Evolutionary conservation across 2,329 filamentous ascomycete species (phyloP), one percentile per base, ranked within the genome.

Genomic region (Sporothrix pallida): DNA sequence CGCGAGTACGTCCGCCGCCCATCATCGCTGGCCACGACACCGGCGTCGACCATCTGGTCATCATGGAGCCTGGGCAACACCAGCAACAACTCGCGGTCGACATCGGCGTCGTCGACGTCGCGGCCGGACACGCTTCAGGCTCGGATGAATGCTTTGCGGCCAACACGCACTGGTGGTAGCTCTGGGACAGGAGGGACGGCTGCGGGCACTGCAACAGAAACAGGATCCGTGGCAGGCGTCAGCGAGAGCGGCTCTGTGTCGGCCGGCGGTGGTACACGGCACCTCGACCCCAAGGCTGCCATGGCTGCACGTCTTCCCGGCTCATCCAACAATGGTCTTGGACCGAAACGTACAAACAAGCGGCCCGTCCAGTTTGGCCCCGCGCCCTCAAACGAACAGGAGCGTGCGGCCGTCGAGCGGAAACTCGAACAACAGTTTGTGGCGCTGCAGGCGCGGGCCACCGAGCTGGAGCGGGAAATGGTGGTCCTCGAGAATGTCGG

Each of bases 21-120:
- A 5, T 68, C 71, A 17, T 72, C 62, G 2, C 71, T 26, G 42
- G 31, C 48, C n/a, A 72, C 50, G n/a, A 72, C 71, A 20, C 70
- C 70, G 0, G 62, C 70, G 13, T 44, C 70, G 50, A 37, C 60
- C 3, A 67, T 63, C 9, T 63, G 44, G 2, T 73, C 75, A 20
- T 85, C 82, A 31, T 71, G 58, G 44, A 58, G 58, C 77, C 81
- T 86, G 42, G 80, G 79, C 23, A 84, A 78, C 56, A 83, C 82
- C 42, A 80, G 79, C 23, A 84, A 78, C 56, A 83, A 82, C 42
- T 82, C 81, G 0, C 85, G 82, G 23, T 65, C 67, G 3, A 69
- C 72, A 6, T 73, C 72, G 23, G 46, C 42, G 6, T 74, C 73
- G 46, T 74, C 72, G 54, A 60, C 63, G 1, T 73, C 72, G 17